Evolutionary conservation across 2,329 filamentous ascomycete species (phyloP), one percentile per base, ranked within the genome.

Genomic region (Scytalidium lignicola): DNA sequence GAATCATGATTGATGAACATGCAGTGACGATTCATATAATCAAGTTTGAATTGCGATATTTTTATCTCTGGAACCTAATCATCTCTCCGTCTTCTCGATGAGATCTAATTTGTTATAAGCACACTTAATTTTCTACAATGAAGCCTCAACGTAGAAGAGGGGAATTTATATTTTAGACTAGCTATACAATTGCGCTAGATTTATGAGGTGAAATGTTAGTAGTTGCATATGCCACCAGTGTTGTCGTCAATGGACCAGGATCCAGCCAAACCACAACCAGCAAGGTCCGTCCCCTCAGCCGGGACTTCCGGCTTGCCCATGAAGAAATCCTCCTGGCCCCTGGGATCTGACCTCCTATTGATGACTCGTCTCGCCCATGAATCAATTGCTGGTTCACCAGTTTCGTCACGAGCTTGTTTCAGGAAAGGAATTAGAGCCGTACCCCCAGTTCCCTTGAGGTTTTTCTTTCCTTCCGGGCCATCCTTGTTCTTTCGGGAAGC

Each of bases 391-490:
- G 90, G 90, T 67, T 97, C 92, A 15, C 89, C 88, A 1, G 93
- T 99, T 74, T 99, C 93, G 62, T 99, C 91, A 22, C 93, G 79
- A 3, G 93, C 93, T 70, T 99, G 93, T 70, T 97, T 96, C 53
- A 99, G 74, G 69, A 99, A 99, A 0, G 92, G 89, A 49, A 99
- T 96, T 49, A 99, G 73, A 0, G 91, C 88, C 0, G 93, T 97
- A 15, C 93, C 93, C 13, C 93, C 93, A 0, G 93, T 99, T 2
- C 93, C 93, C 41, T 87, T 88, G 22, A 96, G 78, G 45, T 85
- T 85, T 57, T 77, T 79, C 52, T 61, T 64, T 17, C 41, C 51
- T 21, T 37, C 44, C 22, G 43, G 55, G 62, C 72, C 71, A 53
- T 75, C 70, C 43, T 72, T 70, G 15, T 66, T 62, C 19, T 60